These are phyloP conservation scores for Amanita jacksonii DNA, from an alignment of 768 basidiomycete species.

Conservation along the genomic window DNA sequence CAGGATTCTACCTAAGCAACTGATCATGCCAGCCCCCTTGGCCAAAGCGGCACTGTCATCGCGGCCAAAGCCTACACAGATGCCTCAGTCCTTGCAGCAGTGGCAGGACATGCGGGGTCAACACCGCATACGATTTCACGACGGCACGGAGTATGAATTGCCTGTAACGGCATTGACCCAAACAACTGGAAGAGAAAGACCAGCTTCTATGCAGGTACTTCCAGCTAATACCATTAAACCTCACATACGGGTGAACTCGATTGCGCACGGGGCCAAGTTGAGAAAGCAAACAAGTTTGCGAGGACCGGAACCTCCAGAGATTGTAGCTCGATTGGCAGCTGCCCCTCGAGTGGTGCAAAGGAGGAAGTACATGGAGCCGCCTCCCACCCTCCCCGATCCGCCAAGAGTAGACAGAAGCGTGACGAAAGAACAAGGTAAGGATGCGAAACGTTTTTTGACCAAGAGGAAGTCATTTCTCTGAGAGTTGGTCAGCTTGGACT, in stretches of 20 bases:
- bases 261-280: neutral
- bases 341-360: neutral
- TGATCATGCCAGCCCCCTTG: constrained; percentile 72
- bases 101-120: constrained; percentile 3
- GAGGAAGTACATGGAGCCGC: constrained; percentile 8
- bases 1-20: constrained; percentile 46
- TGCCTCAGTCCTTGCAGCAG: neutral
- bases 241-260: neutral
- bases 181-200: too few species aligned
- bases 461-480: constrained; percentile 9
- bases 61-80: neutral
- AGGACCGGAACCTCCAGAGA: constrained; percentile 7
- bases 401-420: neutral
- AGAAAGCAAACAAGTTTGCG: constrained; percentile 4
- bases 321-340: constrained; percentile 4
- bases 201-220: neutral
- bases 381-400: constrained; percentile 5
- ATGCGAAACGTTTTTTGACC: constrained; percentile 8
- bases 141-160: constrained; percentile 5
- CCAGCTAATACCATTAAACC: neutral
- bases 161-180: neutral
- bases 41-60: constrained; percentile 10
- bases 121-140: constrained; percentile 4
- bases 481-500: neutral
- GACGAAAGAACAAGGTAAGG: constrained; percentile 1